These are phyloP conservation scores for Quaeritorhiza haematococci DNA, from an alignment of 371 early-diverging fungal species.

Conservation along the genomic window DNA sequence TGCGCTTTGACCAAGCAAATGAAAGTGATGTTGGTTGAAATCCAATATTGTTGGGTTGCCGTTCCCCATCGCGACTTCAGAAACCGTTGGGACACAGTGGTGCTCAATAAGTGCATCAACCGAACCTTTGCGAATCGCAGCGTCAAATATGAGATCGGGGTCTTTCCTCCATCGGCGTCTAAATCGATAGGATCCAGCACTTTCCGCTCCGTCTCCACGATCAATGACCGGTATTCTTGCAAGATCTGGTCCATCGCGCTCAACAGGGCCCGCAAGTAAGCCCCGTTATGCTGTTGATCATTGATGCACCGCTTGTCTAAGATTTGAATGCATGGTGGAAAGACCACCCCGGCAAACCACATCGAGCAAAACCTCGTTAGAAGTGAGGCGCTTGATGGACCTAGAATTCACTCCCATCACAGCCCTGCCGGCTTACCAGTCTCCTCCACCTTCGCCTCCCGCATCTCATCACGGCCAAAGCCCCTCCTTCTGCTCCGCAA, in stretches of 20 bases:
- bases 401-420: too few relatives aligned
- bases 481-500: background rate
- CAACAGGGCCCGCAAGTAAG: conserved; percentile 51
- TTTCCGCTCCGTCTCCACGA: conserved; percentile 53
- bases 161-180: conserved; percentile 31
- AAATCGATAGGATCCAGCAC: conserved; percentile 40
- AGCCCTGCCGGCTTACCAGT: background rate
- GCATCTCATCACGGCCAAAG: background rate
- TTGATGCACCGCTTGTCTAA: background rate
- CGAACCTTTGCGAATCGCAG: conserved; percentile 33
- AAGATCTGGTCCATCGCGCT: conserved; percentile 46
- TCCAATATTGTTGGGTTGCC: background rate
- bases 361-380: too few relatives aligned
- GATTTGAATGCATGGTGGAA: background rate
- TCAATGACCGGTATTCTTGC: conserved; percentile 46
- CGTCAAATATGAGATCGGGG: conserved; percentile 44
- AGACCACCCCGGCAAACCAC: background rate
- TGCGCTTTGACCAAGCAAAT: background rate
- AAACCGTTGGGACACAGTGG: background rate
- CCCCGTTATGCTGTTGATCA: conserved; percentile 16
- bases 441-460: background rate
- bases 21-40: background rate
- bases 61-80: too few relatives aligned
- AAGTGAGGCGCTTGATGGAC: too few relatives aligned
- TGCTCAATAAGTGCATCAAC: background rate